These are phyloP conservation scores for Raphanus hybrid DNA, from an alignment of 441 rosid species.

Conservation along the genomic window DNA sequence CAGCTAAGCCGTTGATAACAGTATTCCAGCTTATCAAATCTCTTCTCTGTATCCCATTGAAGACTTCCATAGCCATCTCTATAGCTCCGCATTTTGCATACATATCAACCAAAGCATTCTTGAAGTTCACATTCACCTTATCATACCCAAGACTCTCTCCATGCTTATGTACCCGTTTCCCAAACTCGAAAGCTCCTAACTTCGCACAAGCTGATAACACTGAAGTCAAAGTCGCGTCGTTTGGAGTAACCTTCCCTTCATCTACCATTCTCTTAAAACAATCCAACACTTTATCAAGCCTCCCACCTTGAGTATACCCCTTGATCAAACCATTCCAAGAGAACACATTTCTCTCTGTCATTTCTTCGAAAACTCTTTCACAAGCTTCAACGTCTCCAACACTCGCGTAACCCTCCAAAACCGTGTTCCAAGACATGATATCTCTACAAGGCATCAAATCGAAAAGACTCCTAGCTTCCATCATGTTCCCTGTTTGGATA, in stretches of 20 bases:
- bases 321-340: slow-evolving; percentile 77
- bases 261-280: slow-evolving; percentile 57
- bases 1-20: slow-evolving; percentile 60
- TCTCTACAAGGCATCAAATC: slow-evolving; percentile 57
- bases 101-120: slow-evolving; percentile 69
- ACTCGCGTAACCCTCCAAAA: slow-evolving; percentile 60
- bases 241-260: slow-evolving; percentile 48
- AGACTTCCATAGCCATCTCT: slow-evolving; percentile 55
- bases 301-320: slow-evolving; percentile 50
- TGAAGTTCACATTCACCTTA: slow-evolving; percentile 53
- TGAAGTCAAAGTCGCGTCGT: slow-evolving; percentile 61
- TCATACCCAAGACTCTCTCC: slow-evolving; percentile 48
- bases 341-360: slow-evolving; percentile 57
- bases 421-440: slow-evolving; percentile 69
- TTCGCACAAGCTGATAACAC: slow-evolving; percentile 65
- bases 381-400: slow-evolving; percentile 52
- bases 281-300: slow-evolving; percentile 48
- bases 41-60: slow-evolving; percentile 49
- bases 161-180: slow-evolving; percentile 56
- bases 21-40: slow-evolving; percentile 70
- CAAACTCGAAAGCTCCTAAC: slow-evolving; percentile 63
- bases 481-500: slow-evolving; percentile 57
- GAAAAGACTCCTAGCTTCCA: slow-evolving; percentile 58
- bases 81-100: slow-evolving; percentile 69
- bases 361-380: slow-evolving; percentile 55